These are phyloP conservation scores for Dispira parvispora DNA, from an alignment of 192 early-diverging fungal genomes.

Conservation along the genomic window DNA sequence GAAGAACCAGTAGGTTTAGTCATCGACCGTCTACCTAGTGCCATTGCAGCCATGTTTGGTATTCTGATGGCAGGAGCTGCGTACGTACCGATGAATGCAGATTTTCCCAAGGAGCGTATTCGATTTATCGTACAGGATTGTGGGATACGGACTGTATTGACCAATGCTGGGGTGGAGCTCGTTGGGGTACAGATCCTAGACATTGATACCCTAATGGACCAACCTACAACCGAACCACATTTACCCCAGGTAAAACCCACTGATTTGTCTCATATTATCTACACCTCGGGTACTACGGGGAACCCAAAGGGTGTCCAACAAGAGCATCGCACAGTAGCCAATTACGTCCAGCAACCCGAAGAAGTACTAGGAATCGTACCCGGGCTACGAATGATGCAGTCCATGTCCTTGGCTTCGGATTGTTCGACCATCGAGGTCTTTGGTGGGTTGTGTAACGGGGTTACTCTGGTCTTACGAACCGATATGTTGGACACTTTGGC, in stretches of 20 bases:
- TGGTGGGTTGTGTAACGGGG: neutral
- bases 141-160: neutral
- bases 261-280: conserved; percentile 8
- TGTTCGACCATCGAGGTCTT: neutral
- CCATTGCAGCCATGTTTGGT: neutral
- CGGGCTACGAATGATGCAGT: neutral
- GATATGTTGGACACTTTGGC: neutral
- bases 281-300: conserved; percentile 9
- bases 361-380: neutral
- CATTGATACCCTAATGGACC: neutral
- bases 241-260: neutral
- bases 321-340: neutral
- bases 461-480: neutral
- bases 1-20: neutral
- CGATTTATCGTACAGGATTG: neutral
- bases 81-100: neutral
- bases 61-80: neutral
- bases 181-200: neutral
- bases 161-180: neutral
- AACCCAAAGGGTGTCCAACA: conserved; percentile 2
- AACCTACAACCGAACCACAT: neutral
- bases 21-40: neutral
- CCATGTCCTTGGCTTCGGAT: neutral
- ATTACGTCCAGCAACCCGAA: neutral
- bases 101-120: neutral